phyloP scores from a whole-genome alignment of 2,329 filamentous ascomycete species.

The Aspergillus sp. region DNA sequence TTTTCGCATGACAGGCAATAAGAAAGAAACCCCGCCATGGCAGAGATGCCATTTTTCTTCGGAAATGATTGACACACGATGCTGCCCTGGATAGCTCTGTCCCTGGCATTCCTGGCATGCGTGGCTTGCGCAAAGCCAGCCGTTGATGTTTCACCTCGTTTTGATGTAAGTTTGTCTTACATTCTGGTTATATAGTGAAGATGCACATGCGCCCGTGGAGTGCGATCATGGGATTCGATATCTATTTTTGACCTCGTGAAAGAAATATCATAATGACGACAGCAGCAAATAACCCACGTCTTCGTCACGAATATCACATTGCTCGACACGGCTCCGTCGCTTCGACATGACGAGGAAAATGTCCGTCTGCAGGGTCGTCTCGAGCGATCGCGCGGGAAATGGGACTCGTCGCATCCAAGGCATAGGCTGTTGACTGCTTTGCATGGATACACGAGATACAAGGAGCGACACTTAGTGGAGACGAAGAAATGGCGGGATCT shows the following conservation, averaged over 20 bases:
- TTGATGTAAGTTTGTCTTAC: background rate
- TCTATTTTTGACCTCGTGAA: too few species aligned
- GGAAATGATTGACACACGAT: background rate
- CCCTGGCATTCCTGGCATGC: background rate
- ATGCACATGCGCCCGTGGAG: too few species aligned
- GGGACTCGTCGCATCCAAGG: constrained; percentile 24
- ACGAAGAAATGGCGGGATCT: constrained; percentile 21
- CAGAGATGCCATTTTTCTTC: too few species aligned
- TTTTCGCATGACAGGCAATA: background rate
- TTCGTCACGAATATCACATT: constrained; percentile 15
- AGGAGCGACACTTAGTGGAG: constrained; percentile 18
- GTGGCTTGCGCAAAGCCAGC: background rate
- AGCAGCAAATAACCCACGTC: constrained; percentile 9
- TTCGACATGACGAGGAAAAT: constrained; percentile 12
- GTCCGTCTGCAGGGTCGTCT: constrained; percentile 17
- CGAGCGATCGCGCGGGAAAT: constrained; percentile 13
- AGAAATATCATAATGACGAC: too few species aligned
- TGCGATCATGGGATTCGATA: too few species aligned
- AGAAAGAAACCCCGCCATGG: background rate
- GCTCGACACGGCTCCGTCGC: background rate
- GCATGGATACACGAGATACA: constrained; percentile 26
- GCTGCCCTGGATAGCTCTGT: background rate
- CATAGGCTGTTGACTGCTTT: constrained; percentile 27
- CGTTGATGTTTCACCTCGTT: background rate
- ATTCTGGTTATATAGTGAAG: too few species aligned